Evolutionary conservation across 2,329 filamentous ascomycete genomes (phyloP).

Genomic region (Fusarium ambrosium): DNA sequence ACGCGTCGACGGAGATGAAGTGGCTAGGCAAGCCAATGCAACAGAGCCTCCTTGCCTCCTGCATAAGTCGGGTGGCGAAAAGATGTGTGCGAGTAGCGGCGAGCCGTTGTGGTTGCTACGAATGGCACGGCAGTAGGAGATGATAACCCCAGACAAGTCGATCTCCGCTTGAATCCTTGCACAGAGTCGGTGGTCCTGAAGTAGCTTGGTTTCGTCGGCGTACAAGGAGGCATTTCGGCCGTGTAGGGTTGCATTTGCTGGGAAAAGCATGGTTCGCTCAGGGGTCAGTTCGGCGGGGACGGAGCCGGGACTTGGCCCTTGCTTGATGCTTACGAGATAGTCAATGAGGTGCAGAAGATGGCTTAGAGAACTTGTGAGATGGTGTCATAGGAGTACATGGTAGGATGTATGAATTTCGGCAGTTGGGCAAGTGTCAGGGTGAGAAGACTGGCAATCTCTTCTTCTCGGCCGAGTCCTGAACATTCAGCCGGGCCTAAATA

Average conservation of each 20-base stretch:
- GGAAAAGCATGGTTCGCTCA: not conserved
- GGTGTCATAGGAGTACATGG: not conserved
- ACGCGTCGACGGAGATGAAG: not conserved
- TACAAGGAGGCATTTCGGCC: not conserved
- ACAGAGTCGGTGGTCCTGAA: not conserved
- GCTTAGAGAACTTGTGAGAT: not conserved
- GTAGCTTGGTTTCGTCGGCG: not conserved
- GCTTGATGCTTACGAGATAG: not conserved
- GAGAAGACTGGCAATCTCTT: not conserved
- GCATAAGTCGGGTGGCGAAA: not conserved
- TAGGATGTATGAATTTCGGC: not conserved
- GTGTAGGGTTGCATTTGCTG: constrained; percentile 1
- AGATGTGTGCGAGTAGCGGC: not conserved
- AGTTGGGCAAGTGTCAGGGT: not conserved
- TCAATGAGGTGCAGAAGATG: not conserved
- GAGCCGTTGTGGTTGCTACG: not conserved
- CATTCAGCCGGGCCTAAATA: too few species aligned
- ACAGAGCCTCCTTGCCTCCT: not conserved
- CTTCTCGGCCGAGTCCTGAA: not conserved
- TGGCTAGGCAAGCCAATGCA: not conserved
- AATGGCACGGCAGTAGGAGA: constrained; percentile 11
- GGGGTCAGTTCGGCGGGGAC: not conserved
- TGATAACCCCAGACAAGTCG: not conserved
- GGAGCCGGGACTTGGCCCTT: not conserved
- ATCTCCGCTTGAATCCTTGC: not conserved